Base-by-base conservation (phyloP, 257 asterid genomes). In the Solanum dulcamara region DNA sequence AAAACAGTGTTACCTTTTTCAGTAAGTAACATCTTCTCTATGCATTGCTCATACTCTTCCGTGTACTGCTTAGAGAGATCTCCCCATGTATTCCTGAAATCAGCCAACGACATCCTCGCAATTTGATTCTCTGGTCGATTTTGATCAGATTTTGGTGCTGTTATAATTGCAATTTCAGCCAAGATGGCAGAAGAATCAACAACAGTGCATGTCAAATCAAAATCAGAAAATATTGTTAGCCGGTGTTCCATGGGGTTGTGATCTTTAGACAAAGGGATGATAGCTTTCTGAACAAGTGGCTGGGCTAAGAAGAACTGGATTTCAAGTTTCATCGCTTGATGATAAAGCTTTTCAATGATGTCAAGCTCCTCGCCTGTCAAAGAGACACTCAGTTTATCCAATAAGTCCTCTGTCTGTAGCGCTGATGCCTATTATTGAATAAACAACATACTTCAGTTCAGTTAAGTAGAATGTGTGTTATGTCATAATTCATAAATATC, bases 331-430 rank as follows among this genome's bases (percentile, higher is more conserved):
- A 97, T 91, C 85, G 98, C 99, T 91, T 91, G 97, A 87, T 89
- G 90, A 89, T 94, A 97, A 32, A 95, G 95, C 86, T 93, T 94
- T 89, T 94, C 99, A 90, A 95, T 93, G 79, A 90, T 85, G 89
- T 88, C 92, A 74, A 97, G 94, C 91, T 97, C 99, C 89, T 95
- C 99, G 82, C 99, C 98, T 12, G 99, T 94, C 87, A 97, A 94
- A 84, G 99, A 87, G 80, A 94, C 95, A 40, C 98, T 93, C 85
- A 97, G 88, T 88, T 90, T 94, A 24, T 97, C 99, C 93, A 97
- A 90, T 84, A 95, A 90, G 88, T 92, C 98, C 90, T 93, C 99
- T 64, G 94, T 92, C 88, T 87, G 94, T 89, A 90, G 84, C 83
- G 98, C 91, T 57, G 94, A 89, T 14, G 91, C 93, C 99, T 97